Conservation (phyloP, 2,329 filamentous ascomycete species). For the Geosmithia morbida region DNA sequence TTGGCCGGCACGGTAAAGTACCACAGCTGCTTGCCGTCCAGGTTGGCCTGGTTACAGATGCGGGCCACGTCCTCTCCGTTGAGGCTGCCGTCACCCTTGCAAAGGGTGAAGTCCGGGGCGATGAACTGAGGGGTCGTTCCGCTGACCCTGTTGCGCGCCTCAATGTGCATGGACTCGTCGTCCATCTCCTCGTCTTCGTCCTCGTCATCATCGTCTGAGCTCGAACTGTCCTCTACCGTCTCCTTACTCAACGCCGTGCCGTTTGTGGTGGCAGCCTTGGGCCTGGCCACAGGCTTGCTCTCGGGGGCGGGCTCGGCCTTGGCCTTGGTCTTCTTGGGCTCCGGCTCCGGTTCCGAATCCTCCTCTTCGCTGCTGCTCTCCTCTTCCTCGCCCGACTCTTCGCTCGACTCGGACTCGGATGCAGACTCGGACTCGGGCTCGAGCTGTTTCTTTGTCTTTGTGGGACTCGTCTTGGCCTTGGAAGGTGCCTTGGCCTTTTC, state of each 20-base stretch:
- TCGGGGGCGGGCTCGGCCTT: conserved; percentile 2
- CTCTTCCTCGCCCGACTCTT: conserved; percentile 10
- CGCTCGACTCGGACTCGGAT: conserved; percentile 1
- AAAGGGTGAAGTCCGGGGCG: conserved; percentile 37
- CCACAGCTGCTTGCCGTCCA: conserved; percentile 64
- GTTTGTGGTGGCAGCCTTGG: not conserved
- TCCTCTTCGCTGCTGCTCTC: conserved; percentile 11
- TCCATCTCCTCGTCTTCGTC: conserved; percentile 12
- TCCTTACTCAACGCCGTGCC: not conserved
- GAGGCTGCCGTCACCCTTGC: conserved; percentile 25
- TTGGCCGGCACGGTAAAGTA: conserved; percentile 62
- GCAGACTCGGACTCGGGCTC: too few relatives aligned
- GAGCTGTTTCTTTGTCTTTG: conserved; percentile 2
- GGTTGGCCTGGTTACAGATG: conserved; percentile 41
- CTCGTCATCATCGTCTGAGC: conserved; percentile 10
- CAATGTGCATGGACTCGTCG: conserved; percentile 25
- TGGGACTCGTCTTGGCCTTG: conserved; percentile 9
- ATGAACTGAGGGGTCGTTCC: conserved; percentile 29
- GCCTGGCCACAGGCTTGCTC: not conserved
- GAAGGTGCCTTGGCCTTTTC: conserved; percentile 7
- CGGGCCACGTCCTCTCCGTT: conserved; percentile 31
- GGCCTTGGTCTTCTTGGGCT: not conserved
- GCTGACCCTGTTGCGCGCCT: conserved; percentile 14
- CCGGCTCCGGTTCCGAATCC: conserved; percentile 1
- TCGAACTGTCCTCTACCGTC: not conserved